A percentile compares a stretch with the other conserved stretches of the same genome.
Evolutionary conservation across 1,284 basidiomycete genomes (phyloP).

Genomic region (Austropuccinia psidii): DNA sequence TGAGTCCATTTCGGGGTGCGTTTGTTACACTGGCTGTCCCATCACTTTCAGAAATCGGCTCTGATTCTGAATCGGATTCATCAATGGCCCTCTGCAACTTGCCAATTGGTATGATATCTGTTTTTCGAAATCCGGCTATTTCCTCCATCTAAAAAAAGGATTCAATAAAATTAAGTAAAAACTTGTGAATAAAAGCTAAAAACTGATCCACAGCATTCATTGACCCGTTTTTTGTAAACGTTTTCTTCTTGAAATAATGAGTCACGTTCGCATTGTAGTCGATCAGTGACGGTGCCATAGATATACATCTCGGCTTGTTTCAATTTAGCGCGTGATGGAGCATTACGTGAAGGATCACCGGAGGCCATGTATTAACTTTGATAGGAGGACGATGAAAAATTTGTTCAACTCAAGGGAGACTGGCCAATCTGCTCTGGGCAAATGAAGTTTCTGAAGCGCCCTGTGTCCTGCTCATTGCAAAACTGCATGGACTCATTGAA

Average conservation of each 20-base stretch:
- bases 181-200: neutral
- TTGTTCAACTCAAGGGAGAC: too few species aligned
- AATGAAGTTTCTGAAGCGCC: too few species aligned
- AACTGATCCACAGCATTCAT: neutral
- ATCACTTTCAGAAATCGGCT: neutral
- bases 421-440: too few species aligned
- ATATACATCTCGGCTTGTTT: neutral
- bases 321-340: neutral
- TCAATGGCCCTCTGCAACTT: slow-evolving; percentile 4
- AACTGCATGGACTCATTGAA: too few species aligned
- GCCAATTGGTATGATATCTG: slow-evolving; percentile 7
- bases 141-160: neutral
- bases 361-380: too few species aligned
- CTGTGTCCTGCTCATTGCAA: too few species aligned
- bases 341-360: too few species aligned
- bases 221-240: neutral
- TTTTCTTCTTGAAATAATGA: neutral
- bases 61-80: slow-evolving; percentile 10
- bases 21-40: neutral
- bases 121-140: neutral
- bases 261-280: neutral
- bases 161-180: neutral
- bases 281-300: neutral
- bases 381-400: too few species aligned
- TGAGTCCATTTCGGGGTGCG: neutral